Evolutionary conservation across 2,329 filamentous ascomycete species (phyloP), one percentile per base, ranked within the genome.

Genomic region (Hymenoscyphus repandus): DNA sequence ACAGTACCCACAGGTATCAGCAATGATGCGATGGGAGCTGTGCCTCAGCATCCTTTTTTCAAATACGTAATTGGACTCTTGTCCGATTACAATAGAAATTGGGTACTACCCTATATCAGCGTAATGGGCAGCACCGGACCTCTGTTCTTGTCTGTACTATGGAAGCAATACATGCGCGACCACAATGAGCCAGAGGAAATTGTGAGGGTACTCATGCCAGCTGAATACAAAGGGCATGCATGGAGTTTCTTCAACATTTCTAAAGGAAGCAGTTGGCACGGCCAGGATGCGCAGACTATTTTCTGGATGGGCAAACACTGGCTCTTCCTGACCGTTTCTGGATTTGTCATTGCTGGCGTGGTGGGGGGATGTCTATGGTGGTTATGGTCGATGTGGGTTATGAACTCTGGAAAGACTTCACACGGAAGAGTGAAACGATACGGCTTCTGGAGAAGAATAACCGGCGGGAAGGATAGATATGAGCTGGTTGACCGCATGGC

Each of bases 71-170:
- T 89, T 60, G 77, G 86, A 55, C 74, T 77, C 11, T 72, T 91
- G n/a, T 76, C 80, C 51, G 73, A 75, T 49, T 88, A 88, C 68
- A 77, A 87, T 63, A 76, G 80, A 52, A 79, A 79, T 56, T 91
- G 86, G 86, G 54, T 53, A 15, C 59, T 67, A 45, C 72, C 72
- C 0, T 90, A 91, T 67, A 85, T 88, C 62, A 88, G 85, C 20
- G 85, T 91, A 61, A 91, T 91, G 88, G 84, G 85, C 42, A 83
- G 81, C 9, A 88, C 88, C 0, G 87, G 87, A 0, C 87, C 87
- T 0, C 72, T 91, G 30, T 91, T 89, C 71, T 69, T 91, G 41
- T 88, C 82, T 50, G 78, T 90, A 37, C 78, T 88, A 53, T 87
- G 86, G 83, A 82, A 86, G 63, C 81, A 88, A 66, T 90, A 87